Evolutionary conservation across 2,329 filamentous ascomycete species (phyloP).

Genomic region (Diaporthe citrichinensis): DNA sequence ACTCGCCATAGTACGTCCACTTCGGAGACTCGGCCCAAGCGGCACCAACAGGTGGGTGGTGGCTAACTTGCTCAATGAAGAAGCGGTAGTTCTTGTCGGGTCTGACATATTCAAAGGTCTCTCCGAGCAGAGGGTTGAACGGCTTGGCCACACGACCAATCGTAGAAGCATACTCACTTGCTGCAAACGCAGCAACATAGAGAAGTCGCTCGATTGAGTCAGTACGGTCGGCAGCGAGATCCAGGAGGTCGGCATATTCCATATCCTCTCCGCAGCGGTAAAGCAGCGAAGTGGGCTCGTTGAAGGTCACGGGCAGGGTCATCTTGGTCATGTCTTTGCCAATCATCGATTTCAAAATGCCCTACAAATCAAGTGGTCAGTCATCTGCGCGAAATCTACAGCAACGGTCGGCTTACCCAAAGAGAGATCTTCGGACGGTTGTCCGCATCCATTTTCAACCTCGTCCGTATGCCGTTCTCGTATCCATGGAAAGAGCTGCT

Average conservation of each 20-base stretch:
- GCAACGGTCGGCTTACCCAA: constrained; percentile 78
- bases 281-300: constrained; percentile 95
- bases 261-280: constrained; percentile 97
- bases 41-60: constrained; percentile 95
- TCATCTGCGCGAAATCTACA: background rate
- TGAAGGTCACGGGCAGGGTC: constrained; percentile 98
- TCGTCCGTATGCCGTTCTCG: constrained; percentile 85
- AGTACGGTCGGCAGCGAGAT: constrained; percentile 85
- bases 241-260: constrained; percentile 95
- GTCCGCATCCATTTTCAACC: constrained; percentile 90
- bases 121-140: constrained; percentile 95
- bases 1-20: constrained; percentile 99
- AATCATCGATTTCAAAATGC: constrained; percentile 99
- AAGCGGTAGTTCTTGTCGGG: constrained; percentile 98
- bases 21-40: constrained; percentile 92
- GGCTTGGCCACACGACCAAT: constrained; percentile 98
- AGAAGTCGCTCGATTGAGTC: constrained; percentile 94
- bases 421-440: constrained; percentile 94
- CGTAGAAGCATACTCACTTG: constrained; percentile 96
- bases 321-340: constrained; percentile 99
- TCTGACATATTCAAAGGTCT: constrained; percentile 96
- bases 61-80: constrained; percentile 98
- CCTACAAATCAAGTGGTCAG: constrained; percentile 65
- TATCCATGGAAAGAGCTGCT: constrained; percentile 88
- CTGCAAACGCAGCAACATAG: constrained; percentile 95